These are phyloP conservation scores for Puccinellia tenuiflora DNA, from an alignment of 176 grass and related monocot species.

Conservation along the genomic window DNA sequence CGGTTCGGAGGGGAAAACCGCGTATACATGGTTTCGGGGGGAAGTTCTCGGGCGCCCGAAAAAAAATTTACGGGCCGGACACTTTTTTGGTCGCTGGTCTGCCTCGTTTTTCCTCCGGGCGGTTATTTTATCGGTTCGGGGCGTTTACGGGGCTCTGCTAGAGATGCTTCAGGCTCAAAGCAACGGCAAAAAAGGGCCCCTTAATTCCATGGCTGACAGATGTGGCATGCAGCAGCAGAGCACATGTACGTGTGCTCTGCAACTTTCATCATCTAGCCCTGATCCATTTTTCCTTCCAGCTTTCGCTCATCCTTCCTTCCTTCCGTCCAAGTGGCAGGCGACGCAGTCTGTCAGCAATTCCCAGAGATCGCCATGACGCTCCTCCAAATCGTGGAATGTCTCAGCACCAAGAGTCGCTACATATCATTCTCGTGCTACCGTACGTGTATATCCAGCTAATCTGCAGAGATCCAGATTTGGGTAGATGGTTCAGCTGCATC, in stretches of 20 bases:
- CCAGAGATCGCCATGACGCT: not conserved
- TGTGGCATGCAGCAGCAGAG: conserved; percentile 10
- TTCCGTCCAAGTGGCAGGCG: not conserved
- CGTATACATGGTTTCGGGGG: too few relatives aligned
- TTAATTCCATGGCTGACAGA: not conserved
- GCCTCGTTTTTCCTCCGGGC: too few relatives aligned
- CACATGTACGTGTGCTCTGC: not conserved
- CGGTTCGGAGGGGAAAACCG: too few relatives aligned
- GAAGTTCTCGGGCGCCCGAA: too few relatives aligned
- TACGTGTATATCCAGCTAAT: not conserved
- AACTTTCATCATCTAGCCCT: not conserved
- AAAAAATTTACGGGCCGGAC: too few relatives aligned
- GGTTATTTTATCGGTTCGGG: too few relatives aligned
- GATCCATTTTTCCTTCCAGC: not conserved
- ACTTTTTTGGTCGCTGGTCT: too few relatives aligned
- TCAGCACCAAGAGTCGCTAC: not conserved
- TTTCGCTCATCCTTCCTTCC: not conserved
- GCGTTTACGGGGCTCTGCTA: too few relatives aligned
- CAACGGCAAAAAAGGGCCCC: not conserved
- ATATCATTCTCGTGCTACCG: not conserved
- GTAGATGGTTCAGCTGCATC: not conserved
- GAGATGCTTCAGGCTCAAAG: too few relatives aligned
- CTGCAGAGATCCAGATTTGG: not conserved
- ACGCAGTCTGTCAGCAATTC: too few relatives aligned
- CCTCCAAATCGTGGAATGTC: not conserved